A percentile compares a stretch with the other conserved stretches of the same genome.
Conservation (phyloP, 2,329 filamentous ascomycete genomes). For the Pyricularia sp. region DNA sequence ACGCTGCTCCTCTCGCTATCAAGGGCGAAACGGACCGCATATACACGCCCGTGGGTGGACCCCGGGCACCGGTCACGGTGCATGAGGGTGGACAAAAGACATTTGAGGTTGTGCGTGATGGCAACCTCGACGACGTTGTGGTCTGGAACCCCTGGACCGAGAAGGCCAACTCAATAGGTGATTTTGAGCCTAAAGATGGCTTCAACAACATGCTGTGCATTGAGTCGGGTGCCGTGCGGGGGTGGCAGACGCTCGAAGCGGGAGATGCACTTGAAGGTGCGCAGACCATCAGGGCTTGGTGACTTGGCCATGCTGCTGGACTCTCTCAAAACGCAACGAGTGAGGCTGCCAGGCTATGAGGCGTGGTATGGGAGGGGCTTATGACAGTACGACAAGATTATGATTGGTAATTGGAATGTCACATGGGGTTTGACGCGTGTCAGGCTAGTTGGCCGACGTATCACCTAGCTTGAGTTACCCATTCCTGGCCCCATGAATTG, state of each 20-base stretch:
- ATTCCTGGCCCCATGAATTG: neutral
- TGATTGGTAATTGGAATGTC: neutral
- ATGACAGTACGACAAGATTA: neutral
- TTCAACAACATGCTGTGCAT: constrained; percentile 93
- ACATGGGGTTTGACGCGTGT: neutral
- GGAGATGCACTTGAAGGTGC: constrained; percentile 59
- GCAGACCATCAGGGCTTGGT: constrained; percentile 40
- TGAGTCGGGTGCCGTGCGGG: constrained; percentile 76
- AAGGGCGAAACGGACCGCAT: constrained; percentile 78
- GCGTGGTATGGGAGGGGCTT: neutral
- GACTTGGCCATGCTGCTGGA: constrained; percentile 3
- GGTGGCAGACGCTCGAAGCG: constrained; percentile 77
- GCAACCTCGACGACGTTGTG: constrained; percentile 77
- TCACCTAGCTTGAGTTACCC: neutral
- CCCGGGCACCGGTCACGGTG: constrained; percentile 49
- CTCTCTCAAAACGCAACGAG: neutral
- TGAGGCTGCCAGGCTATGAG: neutral
- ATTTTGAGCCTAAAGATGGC: constrained; percentile 83
- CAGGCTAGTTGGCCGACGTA: neutral
- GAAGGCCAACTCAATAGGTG: constrained; percentile 71
- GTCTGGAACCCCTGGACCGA: constrained; percentile 97
- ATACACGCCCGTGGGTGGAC: constrained; percentile 62
- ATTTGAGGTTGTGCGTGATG: constrained; percentile 73
- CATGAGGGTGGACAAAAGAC: constrained; percentile 51
- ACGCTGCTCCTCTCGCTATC: constrained; percentile 55